A percentile compares a stretch with the other conserved stretches of the same genome.
phyloP scores from a whole-genome alignment of 768 basidiomycete genomes.

The Boletus reticulatus region DNA sequence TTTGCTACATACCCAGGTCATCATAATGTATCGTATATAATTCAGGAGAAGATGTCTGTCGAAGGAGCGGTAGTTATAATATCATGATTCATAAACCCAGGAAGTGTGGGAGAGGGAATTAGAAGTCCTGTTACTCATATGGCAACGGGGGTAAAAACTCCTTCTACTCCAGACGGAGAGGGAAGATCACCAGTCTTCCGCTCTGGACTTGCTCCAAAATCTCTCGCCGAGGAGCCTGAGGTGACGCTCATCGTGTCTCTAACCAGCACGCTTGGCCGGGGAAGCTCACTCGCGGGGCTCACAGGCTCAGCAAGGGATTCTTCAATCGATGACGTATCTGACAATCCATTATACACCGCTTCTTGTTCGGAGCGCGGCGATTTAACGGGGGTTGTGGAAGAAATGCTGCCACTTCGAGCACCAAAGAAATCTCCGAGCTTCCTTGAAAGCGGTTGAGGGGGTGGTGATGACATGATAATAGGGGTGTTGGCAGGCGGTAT shows the following conservation, averaged over 20 bases:
- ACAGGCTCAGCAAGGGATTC: conserved; percentile 34
- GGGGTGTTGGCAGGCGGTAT: conserved; percentile 19
- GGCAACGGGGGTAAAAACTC: conserved; percentile 22
- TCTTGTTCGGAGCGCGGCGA: conserved; percentile 26
- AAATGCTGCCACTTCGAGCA: conserved; percentile 47
- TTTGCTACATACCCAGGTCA: conserved; percentile 23
- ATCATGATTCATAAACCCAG: conserved; percentile 11
- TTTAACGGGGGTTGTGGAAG: conserved; percentile 39
- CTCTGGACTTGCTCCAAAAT: conserved; percentile 30
- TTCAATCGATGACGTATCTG: conserved; percentile 37
- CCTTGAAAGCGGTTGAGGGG: conserved; percentile 50
- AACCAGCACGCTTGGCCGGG: conserved; percentile 26
- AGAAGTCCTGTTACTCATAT: conserved; percentile 27
- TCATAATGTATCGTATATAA: conserved; percentile 11
- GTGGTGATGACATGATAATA: conserved; percentile 19
- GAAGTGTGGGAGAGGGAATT: conserved; percentile 12
- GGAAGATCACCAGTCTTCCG: conserved; percentile 18
- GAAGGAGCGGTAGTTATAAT: conserved; percentile 8
- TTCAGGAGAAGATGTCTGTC: not conserved
- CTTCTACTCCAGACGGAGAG: conserved; percentile 15
- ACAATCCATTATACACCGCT: conserved; percentile 26
- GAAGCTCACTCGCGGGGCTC: conserved; percentile 31
- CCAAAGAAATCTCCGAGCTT: conserved; percentile 75
- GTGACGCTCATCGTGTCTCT: conserved; percentile 29
- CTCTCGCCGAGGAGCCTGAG: conserved; percentile 25